phyloP scores from a whole-genome alignment of 1,139 yeast genomes.

The Diutina mesorugosa region DNA sequence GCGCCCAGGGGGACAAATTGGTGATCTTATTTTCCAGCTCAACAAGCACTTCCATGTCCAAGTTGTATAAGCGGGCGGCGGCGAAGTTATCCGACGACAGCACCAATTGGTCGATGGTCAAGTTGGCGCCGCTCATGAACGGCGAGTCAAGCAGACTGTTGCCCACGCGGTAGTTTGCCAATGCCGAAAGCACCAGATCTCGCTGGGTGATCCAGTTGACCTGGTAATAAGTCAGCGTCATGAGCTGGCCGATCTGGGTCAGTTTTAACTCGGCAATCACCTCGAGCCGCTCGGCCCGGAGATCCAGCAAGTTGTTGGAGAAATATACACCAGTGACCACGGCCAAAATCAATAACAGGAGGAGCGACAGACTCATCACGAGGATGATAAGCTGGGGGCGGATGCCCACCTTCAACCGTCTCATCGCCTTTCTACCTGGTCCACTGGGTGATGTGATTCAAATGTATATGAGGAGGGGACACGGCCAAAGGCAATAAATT shows the following conservation, averaged over 20 bases:
- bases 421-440: not conserved
- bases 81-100: slow-evolving; percentile 50
- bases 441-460: not conserved
- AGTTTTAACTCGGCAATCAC: slow-evolving; percentile 75
- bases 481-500: too few relatives aligned
- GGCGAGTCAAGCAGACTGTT: slow-evolving; percentile 36
- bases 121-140: slow-evolving; percentile 22
- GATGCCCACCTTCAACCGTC: slow-evolving; percentile 31
- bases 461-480: too few relatives aligned
- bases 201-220: slow-evolving; percentile 54
- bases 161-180: slow-evolving; percentile 59
- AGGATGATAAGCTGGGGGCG: slow-evolving; percentile 68
- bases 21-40: slow-evolving; percentile 19
- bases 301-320: slow-evolving; percentile 43
- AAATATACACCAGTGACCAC: slow-evolving; percentile 74
- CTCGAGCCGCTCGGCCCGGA: slow-evolving; percentile 59
- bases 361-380: slow-evolving; percentile 62
- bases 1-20: slow-evolving; percentile 15
- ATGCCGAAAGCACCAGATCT: slow-evolving; percentile 45
- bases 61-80: slow-evolving; percentile 58
- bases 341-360: slow-evolving; percentile 66
- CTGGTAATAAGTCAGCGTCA: slow-evolving; percentile 55
- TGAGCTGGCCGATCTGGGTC: slow-evolving; percentile 61
- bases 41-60: slow-evolving; percentile 27
- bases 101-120: slow-evolving; percentile 43